Evolutionary conservation across 2,329 filamentous ascomycete species (phyloP), one percentile per base, ranked within the genome.

Genomic region (Didymellaceae sp.): DNA sequence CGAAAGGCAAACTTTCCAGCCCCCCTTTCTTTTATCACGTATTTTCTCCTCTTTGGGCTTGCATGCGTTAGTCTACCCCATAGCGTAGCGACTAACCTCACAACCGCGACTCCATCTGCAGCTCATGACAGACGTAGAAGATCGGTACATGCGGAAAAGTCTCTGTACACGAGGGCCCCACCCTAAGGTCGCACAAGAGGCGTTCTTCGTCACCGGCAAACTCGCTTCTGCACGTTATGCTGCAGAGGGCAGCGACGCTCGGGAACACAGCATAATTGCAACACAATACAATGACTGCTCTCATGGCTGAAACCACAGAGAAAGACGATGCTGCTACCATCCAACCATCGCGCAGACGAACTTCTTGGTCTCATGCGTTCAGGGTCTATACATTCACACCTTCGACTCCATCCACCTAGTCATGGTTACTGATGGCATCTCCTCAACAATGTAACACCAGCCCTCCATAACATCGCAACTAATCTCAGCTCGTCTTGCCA

Each of bases 41-140:
- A 30, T 25, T 38, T 41, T 51, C 51, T 56, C 53, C 55, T 52
- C 53, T 56, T 63, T 55, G 58, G 59, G 62, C 59, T 54, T 58
- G 62, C 64, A 52, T 62, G 61, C 61, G 64, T 65, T 67, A 62
- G 63, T 40, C 54, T 34, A 55, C 28, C n/a, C 43, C 55, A 31
- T 54, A 58, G 45, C 56, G 54, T 54, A 55, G 55, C 42, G 37
- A 25, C 44, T 55, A 55, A 43, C 42, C 30, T 50, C 45, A 49
- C 56, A 43, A 33, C 52, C 45, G 31, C 61, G 25, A 52, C n/a
- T 52, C 48, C 48, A 28, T 38, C 42, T 65, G 62, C 64, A 63
- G 55, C 58, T 55, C 53, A 54, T 55, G 48, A 52, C 48, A 42
- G 48, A 46, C 42, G 42, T 42, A 45, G 48, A 25, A 45, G 37